phyloP scores from a whole-genome alignment of 305 asterid genomes.

The Solanum hybrid region DNA sequence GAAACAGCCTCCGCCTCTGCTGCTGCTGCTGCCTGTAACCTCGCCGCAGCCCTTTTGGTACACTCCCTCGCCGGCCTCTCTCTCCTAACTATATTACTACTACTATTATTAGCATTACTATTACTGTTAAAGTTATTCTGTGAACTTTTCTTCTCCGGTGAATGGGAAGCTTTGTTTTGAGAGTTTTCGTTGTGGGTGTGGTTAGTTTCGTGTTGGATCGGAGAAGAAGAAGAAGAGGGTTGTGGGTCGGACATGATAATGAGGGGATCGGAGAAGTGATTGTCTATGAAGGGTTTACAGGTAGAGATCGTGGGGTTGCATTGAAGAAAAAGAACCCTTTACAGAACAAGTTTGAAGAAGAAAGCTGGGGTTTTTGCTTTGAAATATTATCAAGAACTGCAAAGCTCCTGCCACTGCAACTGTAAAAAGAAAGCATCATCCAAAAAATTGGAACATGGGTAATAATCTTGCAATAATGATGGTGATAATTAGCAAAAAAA shows the following conservation, averaged over 20 bases:
- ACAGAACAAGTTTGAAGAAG: neutral
- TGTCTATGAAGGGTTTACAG: slow-evolving; percentile 42
- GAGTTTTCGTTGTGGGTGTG: slow-evolving; percentile 5
- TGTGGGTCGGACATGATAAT: slow-evolving; percentile 35
- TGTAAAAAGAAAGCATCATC: neutral
- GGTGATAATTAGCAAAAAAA: neutral
- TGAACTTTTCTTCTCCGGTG: neutral
- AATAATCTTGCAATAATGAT: neutral
- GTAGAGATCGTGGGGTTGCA: slow-evolving; percentile 78
- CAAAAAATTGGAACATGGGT: neutral
- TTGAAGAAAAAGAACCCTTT: slow-evolving; percentile 22
- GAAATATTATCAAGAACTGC: neutral
- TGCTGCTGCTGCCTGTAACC: slow-evolving; percentile 80
- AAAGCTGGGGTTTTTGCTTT: slow-evolving; percentile 11
- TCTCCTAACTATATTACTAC: slow-evolving; percentile 38
- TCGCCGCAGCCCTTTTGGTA: slow-evolving; percentile 80
- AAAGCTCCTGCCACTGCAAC: neutral
- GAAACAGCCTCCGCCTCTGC: slow-evolving; percentile 75
- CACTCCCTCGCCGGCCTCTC: slow-evolving; percentile 98
- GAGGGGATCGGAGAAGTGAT: slow-evolving; percentile 42
- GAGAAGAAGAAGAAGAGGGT: slow-evolving; percentile 25
- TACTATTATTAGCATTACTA: slow-evolving; percentile 16
- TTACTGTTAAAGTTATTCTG: slow-evolving; percentile 12
- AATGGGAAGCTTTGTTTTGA: neutral
- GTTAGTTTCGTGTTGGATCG: slow-evolving; percentile 26